Percentiles rank a stretch among this genome's conserved stretches.
These are phyloP conservation scores for Solanum hybrid DNA, from an alignment of 305 asterid genomes.

Conservation along the genomic window DNA sequence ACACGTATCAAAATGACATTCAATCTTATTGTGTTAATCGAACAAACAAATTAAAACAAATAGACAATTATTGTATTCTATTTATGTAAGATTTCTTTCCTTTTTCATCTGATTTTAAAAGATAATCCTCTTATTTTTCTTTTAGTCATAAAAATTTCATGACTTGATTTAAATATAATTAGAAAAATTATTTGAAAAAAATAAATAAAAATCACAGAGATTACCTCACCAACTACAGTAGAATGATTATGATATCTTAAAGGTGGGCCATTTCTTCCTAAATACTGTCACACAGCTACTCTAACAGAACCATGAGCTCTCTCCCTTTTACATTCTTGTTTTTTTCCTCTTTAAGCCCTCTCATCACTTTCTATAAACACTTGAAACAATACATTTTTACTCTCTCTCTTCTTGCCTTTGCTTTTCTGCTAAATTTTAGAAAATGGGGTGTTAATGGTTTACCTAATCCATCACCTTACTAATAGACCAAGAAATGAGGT, in stretches of 20 bases:
- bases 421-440: slow-evolving; percentile 19
- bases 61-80: no score
- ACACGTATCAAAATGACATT: no score
- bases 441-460: slow-evolving; percentile 15
- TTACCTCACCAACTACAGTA: background rate
- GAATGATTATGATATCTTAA: background rate
- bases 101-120: background rate
- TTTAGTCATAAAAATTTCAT: background rate
- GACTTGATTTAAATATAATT: background rate
- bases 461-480: slow-evolving; percentile 36
- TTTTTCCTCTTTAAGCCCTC: slow-evolving; percentile 11
- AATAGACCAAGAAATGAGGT: background rate
- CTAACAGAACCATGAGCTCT: background rate
- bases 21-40: no score
- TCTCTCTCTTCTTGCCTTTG: background rate
- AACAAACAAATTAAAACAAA: background rate
- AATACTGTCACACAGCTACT: background rate
- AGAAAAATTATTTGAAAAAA: no score
- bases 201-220: background rate
- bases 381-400: background rate
- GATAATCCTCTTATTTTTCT: background rate
- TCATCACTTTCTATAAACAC: background rate
- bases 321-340: slow-evolving; percentile 15
- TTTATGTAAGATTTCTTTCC: background rate
- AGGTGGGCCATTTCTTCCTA: background rate